Evolutionary conservation across 2,329 filamentous ascomycete genomes (phyloP), one percentile per base, ranked within the genome.

Genomic region (Penicillium sp.): DNA sequence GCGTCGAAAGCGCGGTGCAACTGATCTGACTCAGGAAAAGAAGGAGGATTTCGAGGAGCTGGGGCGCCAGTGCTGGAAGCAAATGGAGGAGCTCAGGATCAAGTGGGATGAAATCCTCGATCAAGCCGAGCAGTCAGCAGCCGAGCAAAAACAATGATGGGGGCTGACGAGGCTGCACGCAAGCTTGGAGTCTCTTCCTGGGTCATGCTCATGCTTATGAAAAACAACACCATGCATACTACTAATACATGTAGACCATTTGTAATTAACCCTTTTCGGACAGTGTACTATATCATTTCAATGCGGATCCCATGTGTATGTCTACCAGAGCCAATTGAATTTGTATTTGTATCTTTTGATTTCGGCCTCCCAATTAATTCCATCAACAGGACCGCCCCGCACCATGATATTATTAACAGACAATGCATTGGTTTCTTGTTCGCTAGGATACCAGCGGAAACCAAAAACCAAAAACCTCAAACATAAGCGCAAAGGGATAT

Each of bases 1-100:
- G 20, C 77, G 80, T 9, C 79, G 90, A 56, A 86, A 83, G 69
- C 76, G 78, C 3, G 81, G 80, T 12, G 81, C 82, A 2, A 71
- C 67, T 20, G 79, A 87, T 46, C 72, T 86, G 40, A 91, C 85
- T 0, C 54, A 20, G 2, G 71, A 75, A 52, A 61, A 68, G 33
- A 72, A 61, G 41, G 60, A 67, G 47, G 48, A 59, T 30, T 75
- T 73, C 74, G 64, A 76, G 64, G 66, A 72, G 44, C 46, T 75
- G 40, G 74, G 74, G 6, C 63, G 73, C 24, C 58, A 63, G 50
- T 75, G 71, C 42, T 76, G 74, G 74, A 65, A 59, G 57, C 62
- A 69, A 49, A 76, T 76, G 74, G 74, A 76, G 62, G 70, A 72
- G 32, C 54, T 76, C 61, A 65, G 74, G 32, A 49, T 67, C 4